Evolutionary conservation across 1,139 yeast genomes (phyloP).

Genomic region (Yamadazyma buinensis): DNA sequence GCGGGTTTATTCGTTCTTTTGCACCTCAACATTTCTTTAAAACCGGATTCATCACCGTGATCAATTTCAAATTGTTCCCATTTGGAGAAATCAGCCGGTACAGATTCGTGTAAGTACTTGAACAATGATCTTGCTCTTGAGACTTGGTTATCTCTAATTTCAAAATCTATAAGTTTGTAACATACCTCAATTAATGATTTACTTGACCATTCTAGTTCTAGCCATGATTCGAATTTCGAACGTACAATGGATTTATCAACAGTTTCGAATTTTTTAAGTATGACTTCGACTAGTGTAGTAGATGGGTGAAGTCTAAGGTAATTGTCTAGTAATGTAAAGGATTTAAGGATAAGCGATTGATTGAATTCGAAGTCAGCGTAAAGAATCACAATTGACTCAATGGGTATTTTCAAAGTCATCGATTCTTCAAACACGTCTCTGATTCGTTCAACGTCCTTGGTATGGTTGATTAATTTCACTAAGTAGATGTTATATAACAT

Average conservation of each 20-base stretch:
- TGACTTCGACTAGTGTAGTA: constrained; percentile 9
- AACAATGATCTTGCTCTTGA: constrained; percentile 61
- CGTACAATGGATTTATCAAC: constrained; percentile 10
- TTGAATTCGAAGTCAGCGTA: constrained; percentile 59
- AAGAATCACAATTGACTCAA: constrained; percentile 41
- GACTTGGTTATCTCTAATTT: constrained; percentile 43
- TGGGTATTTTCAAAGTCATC: constrained; percentile 12
- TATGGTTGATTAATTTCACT: constrained; percentile 41
- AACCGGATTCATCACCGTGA: constrained; percentile 67
- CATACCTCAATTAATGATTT: constrained; percentile 28
- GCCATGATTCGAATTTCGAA: constrained; percentile 9
- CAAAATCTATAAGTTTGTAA: constrained; percentile 44
- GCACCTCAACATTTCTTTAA: constrained; percentile 68
- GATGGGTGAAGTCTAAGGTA: constrained; percentile 7
- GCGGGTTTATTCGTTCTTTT: constrained; percentile 36
- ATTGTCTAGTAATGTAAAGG: constrained; percentile 23
- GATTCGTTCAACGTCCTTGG: constrained; percentile 50
- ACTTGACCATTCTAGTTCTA: constrained; percentile 8
- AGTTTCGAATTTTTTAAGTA: constrained; percentile 6
- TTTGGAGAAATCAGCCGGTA: constrained; percentile 14
- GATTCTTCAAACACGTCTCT: constrained; percentile 70
- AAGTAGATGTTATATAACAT: constrained; percentile 76
- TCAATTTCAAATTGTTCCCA: constrained; percentile 78
- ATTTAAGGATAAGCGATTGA: constrained; percentile 24
- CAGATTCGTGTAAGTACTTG: constrained; percentile 27